Conservation (phyloP, 31 red algal species). For the Endocladia muricata region DNA sequence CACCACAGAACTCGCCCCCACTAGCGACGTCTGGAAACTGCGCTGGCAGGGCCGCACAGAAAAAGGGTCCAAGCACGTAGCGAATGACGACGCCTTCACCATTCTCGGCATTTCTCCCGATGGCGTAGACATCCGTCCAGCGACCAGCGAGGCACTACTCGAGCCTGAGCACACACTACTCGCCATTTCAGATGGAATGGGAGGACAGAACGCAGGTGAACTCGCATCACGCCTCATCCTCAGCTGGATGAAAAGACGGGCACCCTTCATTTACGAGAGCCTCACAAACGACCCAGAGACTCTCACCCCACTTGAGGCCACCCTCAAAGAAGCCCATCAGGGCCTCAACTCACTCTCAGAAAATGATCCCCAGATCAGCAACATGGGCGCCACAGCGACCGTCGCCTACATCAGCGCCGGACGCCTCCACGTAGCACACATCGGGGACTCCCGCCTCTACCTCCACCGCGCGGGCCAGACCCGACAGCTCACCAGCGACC, state of each 20-base stretch:
- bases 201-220: not conserved
- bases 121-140: not conserved
- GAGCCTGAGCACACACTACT: not conserved
- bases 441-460: conserved; percentile 19
- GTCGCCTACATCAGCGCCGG: not conserved
- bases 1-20: not conserved
- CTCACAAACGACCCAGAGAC: not conserved
- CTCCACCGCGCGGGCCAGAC: conserved; percentile 11
- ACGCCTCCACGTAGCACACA: not conserved
- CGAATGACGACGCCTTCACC: not conserved
- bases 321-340: not conserved
- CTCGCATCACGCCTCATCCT: conserved; percentile 4
- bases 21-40: not conserved
- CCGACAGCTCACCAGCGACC: conserved; percentile 9
- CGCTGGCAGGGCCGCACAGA: too few relatives aligned
- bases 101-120: not conserved
- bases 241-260: not conserved
- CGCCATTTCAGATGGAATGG: conserved; percentile 22
- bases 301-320: not conserved
- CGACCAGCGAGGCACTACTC: not conserved
- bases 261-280: not conserved
- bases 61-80: not conserved
- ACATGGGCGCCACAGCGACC: not conserved
- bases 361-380: not conserved
- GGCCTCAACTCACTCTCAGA: not conserved